Percentiles rank a stretch among this genome's conserved stretches.
Evolutionary conservation across 2,329 filamentous ascomycete species (phyloP).

Genomic region (Fusarium praegraminearum): DNA sequence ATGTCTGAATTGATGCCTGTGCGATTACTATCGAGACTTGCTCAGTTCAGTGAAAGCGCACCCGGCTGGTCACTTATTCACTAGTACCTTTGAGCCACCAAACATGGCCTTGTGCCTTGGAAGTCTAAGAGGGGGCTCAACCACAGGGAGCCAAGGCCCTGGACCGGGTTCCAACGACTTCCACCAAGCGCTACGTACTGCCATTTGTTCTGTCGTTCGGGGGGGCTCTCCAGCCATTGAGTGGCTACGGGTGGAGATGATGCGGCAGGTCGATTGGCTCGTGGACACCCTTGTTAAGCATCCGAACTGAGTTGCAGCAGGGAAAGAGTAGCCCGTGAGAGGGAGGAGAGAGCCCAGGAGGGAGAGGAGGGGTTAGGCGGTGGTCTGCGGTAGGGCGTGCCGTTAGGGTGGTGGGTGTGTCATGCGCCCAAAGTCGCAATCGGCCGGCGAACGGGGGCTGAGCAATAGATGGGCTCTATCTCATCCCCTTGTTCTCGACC

Average conservation of each 20-base stretch:
- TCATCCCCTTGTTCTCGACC: slow-evolving; percentile 21
- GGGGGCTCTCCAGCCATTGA: slow-evolving; percentile 35
- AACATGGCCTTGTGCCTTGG: slow-evolving; percentile 38
- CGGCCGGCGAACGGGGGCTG: slow-evolving; percentile 43
- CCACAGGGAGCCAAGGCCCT: slow-evolving; percentile 44
- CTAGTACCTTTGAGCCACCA: slow-evolving; percentile 34
- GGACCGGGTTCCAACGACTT: slow-evolving; percentile 47
- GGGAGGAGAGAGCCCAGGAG: slow-evolving; percentile 11
- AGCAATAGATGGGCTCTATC: slow-evolving; percentile 29
- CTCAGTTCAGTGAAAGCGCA: slow-evolving; percentile 33
- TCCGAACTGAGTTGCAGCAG: slow-evolving; percentile 45
- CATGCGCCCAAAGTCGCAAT: slow-evolving; percentile 41
- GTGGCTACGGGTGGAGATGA: slow-evolving; percentile 41
- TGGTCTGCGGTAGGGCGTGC: slow-evolving; percentile 26
- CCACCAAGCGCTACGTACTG: slow-evolving; percentile 39
- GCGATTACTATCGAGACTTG: slow-evolving; percentile 46
- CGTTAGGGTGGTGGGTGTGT: slow-evolving; percentile 17
- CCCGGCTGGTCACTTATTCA: slow-evolving; percentile 24
- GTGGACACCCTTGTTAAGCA: slow-evolving; percentile 40
- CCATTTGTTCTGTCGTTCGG: slow-evolving; percentile 25
- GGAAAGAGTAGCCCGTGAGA: slow-evolving; percentile 25
- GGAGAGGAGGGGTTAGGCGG: slow-evolving; percentile 14
- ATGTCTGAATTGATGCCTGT: slow-evolving; percentile 49
- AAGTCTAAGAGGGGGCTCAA: slow-evolving; percentile 37
- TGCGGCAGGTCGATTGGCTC: slow-evolving; percentile 35